Percentiles rank a stretch among this genome's conserved stretches.
Conservation (phyloP, 345 rosid species). For the Salix exigua region DNA sequence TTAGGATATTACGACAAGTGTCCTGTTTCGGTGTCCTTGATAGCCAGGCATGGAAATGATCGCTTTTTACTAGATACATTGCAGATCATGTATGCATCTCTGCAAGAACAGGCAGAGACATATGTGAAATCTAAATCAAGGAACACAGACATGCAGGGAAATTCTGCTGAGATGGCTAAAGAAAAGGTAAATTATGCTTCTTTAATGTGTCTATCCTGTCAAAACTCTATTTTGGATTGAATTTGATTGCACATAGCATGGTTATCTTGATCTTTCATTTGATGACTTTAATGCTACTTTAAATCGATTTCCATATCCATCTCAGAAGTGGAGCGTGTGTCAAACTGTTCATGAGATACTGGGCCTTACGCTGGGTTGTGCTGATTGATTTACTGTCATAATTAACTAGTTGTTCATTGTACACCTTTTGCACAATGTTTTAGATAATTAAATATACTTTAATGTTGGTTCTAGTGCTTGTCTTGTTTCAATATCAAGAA, state of each 20-base stretch:
- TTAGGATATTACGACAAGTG: constrained; percentile 63
- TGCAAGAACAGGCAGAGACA: constrained; percentile 64
- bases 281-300: background rate
- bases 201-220: background rate
- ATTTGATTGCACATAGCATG: background rate
- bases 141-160: constrained; percentile 42
- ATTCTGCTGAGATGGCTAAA: constrained; percentile 77
- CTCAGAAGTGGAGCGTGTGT: background rate
- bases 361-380: background rate
- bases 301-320: background rate
- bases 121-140: constrained; percentile 46
- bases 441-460: background rate
- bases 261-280: background rate
- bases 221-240: constrained; percentile 10
- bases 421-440: background rate
- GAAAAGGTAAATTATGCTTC: constrained; percentile 56
- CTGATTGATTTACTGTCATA: background rate
- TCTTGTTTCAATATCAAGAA: background rate
- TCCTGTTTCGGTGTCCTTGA: constrained; percentile 76
- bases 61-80: constrained; percentile 78
- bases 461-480: background rate
- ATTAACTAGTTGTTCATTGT: background rate
- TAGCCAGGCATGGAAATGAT: constrained; percentile 83
- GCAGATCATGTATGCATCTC: constrained; percentile 55
- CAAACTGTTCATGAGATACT: background rate